Percentiles rank a stretch among this genome's conserved stretches.
phyloP scores from a whole-genome alignment of 129 eudicot species.

The Centella asiatica region DNA sequence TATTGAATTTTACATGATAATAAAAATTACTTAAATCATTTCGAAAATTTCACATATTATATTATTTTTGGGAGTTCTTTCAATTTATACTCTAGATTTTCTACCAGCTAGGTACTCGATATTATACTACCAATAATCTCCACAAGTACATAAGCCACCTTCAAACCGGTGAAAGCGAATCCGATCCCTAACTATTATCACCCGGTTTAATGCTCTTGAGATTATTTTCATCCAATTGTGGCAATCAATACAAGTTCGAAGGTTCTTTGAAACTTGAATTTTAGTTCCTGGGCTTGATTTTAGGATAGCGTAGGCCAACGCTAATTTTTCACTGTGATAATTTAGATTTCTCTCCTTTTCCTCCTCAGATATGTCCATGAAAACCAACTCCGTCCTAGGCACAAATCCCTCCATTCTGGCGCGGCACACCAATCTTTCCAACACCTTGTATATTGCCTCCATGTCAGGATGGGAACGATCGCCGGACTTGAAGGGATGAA shows the following conservation, averaged over 20 bases:
- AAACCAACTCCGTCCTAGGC: conserved; percentile 47
- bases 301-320: conserved; percentile 55
- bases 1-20: too few relatives aligned
- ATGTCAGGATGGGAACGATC: conserved; percentile 56
- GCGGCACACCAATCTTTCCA: conserved; percentile 41
- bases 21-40: too few relatives aligned
- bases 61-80: too few relatives aligned
- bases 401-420: conserved; percentile 46
- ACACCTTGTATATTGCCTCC: conserved; percentile 43
- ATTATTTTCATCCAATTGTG: conserved; percentile 73
- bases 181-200: conserved; percentile 70
- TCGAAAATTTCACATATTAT: too few relatives aligned
- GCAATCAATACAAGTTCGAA: conserved; percentile 80
- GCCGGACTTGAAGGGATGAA: conserved; percentile 65
- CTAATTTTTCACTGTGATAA: conserved; percentile 80
- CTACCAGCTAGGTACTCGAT: not conserved
- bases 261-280: conserved; percentile 56
- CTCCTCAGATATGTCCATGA: conserved; percentile 86
- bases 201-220: conserved; percentile 57
- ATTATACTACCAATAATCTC: conserved; percentile 74
- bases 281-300: conserved; percentile 70
- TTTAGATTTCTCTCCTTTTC: conserved; percentile 76
- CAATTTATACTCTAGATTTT: too few relatives aligned
- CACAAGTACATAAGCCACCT: conserved; percentile 61
- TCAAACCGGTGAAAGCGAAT: conserved; percentile 76